A percentile compares a stretch with the other conserved stretches of the same genome.
Conservation (phyloP, 2,329 filamentous ascomycete genomes). For the Zymoseptoria crescenta region DNA sequence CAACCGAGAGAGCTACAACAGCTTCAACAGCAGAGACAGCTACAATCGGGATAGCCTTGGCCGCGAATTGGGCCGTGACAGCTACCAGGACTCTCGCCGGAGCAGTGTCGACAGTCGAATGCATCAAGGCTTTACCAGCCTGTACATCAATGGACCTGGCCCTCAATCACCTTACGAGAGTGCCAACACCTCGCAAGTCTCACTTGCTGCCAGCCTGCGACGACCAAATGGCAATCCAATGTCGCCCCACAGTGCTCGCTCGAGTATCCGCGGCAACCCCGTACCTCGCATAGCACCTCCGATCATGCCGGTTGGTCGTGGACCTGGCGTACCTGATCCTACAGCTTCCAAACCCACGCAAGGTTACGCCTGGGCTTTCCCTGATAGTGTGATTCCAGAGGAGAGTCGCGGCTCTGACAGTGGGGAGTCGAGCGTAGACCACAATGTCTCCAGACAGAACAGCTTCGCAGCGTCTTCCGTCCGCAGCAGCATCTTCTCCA, state of each 20-base stretch:
- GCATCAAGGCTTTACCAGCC: conserved; percentile 61
- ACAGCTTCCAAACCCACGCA: conserved; percentile 70
- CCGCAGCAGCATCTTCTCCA: conserved; percentile 70
- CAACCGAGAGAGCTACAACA: conserved; percentile 37
- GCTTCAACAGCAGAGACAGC: conserved; percentile 3
- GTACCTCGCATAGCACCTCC: conserved; percentile 61
- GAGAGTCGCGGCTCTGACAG: conserved; percentile 43
- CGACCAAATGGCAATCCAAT: conserved; percentile 40
- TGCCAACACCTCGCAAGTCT: conserved; percentile 68
- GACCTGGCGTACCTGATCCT: conserved; percentile 56
- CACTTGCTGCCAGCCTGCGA: conserved; percentile 63
- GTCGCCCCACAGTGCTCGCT: conserved; percentile 35
- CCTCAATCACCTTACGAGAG: conserved; percentile 64
- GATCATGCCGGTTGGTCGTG: conserved; percentile 60
- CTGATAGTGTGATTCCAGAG: conserved; percentile 58
- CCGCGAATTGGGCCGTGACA: conserved; percentile 20
- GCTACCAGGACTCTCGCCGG: conserved; percentile 51
- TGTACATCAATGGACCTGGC: conserved; percentile 49
- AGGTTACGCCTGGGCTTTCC: conserved; percentile 77
- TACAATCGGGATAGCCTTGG: conserved; percentile 19
- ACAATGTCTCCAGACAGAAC: conserved; percentile 59
- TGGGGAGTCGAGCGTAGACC: conserved; percentile 37
- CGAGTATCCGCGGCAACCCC: conserved; percentile 29
- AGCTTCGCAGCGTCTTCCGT: conserved; percentile 70
- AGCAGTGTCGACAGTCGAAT: conserved; percentile 76